Conservation (phyloP, 768 basidiomycete species). For the Tephrocybe sp. region DNA sequence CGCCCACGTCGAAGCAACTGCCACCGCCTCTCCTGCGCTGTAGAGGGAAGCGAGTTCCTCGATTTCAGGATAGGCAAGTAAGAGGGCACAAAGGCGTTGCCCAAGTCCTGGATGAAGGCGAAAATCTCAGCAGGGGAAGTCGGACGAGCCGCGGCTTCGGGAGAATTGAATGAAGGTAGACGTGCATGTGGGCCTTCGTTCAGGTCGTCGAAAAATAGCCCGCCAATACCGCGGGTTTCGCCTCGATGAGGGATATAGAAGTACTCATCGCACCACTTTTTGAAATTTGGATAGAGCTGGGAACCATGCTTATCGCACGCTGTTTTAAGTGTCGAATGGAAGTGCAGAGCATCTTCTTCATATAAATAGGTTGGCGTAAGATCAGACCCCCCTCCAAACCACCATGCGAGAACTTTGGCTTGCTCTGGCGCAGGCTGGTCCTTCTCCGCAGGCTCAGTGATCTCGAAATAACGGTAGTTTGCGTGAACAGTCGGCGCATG, state of each 20-base stretch:
- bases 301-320: constrained; percentile 75
- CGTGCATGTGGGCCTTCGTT: constrained; percentile 61
- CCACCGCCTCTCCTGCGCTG: constrained; percentile 80
- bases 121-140: constrained; percentile 69
- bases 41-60: constrained; percentile 52
- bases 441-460: constrained; percentile 48
- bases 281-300: constrained; percentile 74
- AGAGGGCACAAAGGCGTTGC: constrained; percentile 82
- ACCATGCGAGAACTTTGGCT: constrained; percentile 80
- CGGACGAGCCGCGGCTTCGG: constrained; percentile 40
- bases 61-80: constrained; percentile 83
- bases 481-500: constrained; percentile 92
- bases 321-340: constrained; percentile 73
- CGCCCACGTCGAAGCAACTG: constrained; percentile 88
- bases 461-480: constrained; percentile 98
- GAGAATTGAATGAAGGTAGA: constrained; percentile 36
- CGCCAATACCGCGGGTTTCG: constrained; percentile 89
- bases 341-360: constrained; percentile 82
- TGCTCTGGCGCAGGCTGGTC: constrained; percentile 29
- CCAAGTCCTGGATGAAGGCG: constrained; percentile 65
- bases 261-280: constrained; percentile 97
- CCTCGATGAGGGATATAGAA: constrained; percentile 87
- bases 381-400: constrained; percentile 97
- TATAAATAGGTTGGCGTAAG: constrained; percentile 93
- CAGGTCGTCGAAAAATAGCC: constrained; percentile 96